phyloP scores from a whole-genome alignment of 2,329 filamentous ascomycete genomes.

The Fusarium sp. region DNA sequence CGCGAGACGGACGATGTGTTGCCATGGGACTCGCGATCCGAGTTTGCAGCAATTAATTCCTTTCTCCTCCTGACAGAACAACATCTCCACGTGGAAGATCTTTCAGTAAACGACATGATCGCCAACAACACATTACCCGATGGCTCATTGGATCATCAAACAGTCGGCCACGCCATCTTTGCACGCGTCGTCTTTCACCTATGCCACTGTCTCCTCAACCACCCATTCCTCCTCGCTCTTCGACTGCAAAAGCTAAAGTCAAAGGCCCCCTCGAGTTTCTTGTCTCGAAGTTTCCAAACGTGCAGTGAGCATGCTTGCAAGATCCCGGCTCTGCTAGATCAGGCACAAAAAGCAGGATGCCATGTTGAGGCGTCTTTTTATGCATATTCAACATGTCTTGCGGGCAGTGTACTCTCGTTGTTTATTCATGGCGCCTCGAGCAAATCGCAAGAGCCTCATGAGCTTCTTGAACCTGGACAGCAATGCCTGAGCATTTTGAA shows the following conservation, averaged over 20 bases:
- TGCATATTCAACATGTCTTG: slow-evolving; percentile 17
- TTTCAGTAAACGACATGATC: not conserved
- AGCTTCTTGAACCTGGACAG: slow-evolving; percentile 1
- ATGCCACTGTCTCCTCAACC: slow-evolving; percentile 60
- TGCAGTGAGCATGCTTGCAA: slow-evolving; percentile 12
- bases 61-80: slow-evolving; percentile 17
- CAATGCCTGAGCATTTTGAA: slow-evolving; percentile 5
- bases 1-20: not conserved
- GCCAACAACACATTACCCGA: slow-evolving; percentile 1
- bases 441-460: not conserved
- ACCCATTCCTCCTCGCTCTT: slow-evolving; percentile 63
- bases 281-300: slow-evolving; percentile 3
- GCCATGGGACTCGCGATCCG: slow-evolving; percentile 25
- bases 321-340: not conserved
- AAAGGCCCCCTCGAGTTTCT: slow-evolving; percentile 21
- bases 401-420: slow-evolving; percentile 10
- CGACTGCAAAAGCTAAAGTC: slow-evolving; percentile 47
- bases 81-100: not conserved
- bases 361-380: slow-evolving; percentile 23
- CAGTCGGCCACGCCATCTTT: slow-evolving; percentile 16
- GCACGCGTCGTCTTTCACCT: slow-evolving; percentile 22
- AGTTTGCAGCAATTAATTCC: slow-evolving; percentile 25
- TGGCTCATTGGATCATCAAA: slow-evolving; percentile 3
- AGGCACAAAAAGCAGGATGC: slow-evolving; percentile 1
- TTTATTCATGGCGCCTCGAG: not conserved